phyloP scores from a whole-genome alignment of 371 early-diverging fungal genomes.

The Capillidium rhysosporum region DNA sequence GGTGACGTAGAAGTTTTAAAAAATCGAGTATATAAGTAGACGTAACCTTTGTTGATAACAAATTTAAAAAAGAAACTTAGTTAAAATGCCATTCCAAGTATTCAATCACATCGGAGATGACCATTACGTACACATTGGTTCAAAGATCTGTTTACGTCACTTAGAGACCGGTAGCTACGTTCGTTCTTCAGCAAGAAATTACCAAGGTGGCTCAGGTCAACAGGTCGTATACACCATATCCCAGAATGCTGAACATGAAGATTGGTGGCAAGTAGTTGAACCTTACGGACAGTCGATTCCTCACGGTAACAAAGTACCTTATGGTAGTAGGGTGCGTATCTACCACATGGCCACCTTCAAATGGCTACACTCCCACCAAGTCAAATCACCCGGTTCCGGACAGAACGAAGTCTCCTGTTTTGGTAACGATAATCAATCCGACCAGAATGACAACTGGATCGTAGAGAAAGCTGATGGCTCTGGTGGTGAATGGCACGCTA shows the following conservation, averaged over 20 bases:
- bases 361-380: constrained; percentile 4
- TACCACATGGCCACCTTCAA: constrained; percentile 7
- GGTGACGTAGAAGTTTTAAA: no score
- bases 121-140: constrained; percentile 6
- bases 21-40: no score
- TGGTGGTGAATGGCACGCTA: constrained; percentile 6
- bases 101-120: constrained; percentile 6
- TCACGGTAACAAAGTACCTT: not conserved
- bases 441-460: constrained; percentile 6
- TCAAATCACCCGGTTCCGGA: constrained; percentile 4
- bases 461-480: constrained; percentile 4
- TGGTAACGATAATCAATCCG: constrained; percentile 5
- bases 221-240: constrained; percentile 4
- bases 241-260: constrained; percentile 5
- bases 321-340: constrained; percentile 2
- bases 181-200: not conserved
- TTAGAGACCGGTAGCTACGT: constrained; percentile 1
- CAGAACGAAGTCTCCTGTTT: constrained; percentile 3
- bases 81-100: constrained; percentile 6
- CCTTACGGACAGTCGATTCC: not conserved
- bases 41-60: no score
- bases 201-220: constrained; percentile 7
- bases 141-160: constrained; percentile 6
- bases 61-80: no score
- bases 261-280: constrained; percentile 6